These are phyloP conservation scores for Colletotrichum sp. DNA, from an alignment of 2,329 filamentous ascomycete species.

Conservation along the genomic window DNA sequence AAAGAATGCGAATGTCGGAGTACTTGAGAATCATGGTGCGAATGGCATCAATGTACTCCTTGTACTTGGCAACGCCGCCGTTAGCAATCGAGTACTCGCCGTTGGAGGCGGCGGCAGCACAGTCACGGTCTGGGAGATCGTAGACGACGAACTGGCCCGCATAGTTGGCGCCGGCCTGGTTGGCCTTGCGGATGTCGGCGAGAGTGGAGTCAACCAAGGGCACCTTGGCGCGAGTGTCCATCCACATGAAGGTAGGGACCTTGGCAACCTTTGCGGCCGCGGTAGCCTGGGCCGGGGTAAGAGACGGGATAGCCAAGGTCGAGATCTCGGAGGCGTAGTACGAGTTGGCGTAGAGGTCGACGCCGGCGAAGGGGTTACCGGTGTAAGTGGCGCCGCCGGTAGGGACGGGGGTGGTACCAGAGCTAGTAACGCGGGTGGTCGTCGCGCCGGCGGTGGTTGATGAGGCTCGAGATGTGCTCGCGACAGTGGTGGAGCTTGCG, in stretches of 20 bases:
- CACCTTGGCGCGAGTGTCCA: slow-evolving; percentile 56
- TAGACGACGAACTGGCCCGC: slow-evolving; percentile 60
- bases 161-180: slow-evolving; percentile 41
- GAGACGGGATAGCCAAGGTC: slow-evolving; percentile 63
- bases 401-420: slow-evolving; percentile 29
- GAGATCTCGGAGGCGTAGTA: slow-evolving; percentile 62
- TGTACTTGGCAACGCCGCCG: slow-evolving; percentile 58
- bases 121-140: slow-evolving; percentile 64
- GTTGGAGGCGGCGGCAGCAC: slow-evolving; percentile 60
- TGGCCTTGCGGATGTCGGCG: slow-evolving; percentile 44
- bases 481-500: slow-evolving; percentile 24
- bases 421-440: slow-evolving; percentile 24
- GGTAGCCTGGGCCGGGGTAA: slow-evolving; percentile 60
- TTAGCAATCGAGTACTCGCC: slow-evolving; percentile 58
- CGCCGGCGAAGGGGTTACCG: slow-evolving; percentile 60
- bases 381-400: slow-evolving; percentile 45
- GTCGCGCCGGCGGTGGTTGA: slow-evolving; percentile 27
- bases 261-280: slow-evolving; percentile 56
- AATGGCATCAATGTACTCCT: slow-evolving; percentile 59
- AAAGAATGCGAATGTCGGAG: slow-evolving; percentile 46
- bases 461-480: slow-evolving; percentile 42
- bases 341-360: slow-evolving; percentile 57
- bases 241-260: slow-evolving; percentile 59
- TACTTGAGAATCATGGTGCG: slow-evolving; percentile 44
- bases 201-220: slow-evolving; percentile 51